A percentile compares a stretch with the other conserved stretches of the same genome.
Conservation (phyloP, 73 alveolate genomes). For the Paramecium bursaria region DNA sequence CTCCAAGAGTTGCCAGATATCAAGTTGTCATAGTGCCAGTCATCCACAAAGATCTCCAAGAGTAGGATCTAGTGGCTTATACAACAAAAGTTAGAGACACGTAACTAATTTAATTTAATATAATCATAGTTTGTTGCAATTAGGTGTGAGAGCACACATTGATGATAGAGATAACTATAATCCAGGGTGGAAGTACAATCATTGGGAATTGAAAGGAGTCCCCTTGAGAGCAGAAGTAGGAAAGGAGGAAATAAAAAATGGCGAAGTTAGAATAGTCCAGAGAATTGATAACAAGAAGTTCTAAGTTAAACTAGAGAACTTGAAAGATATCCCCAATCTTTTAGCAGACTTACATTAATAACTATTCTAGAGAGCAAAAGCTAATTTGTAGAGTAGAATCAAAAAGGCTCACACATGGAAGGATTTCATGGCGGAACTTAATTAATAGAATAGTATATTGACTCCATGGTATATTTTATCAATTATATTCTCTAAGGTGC, state of each 20-base stretch:
- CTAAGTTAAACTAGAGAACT: slow-evolving; percentile 75
- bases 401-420: slow-evolving; percentile 92
- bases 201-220: slow-evolving; percentile 99
- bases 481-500: slow-evolving; percentile 67
- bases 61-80: slow-evolving; percentile 74
- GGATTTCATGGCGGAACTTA: slow-evolving; percentile 91
- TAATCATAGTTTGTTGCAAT: slow-evolving; percentile 66
- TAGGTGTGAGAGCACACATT: slow-evolving; percentile 85
- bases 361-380: slow-evolving; percentile 90
- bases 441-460: slow-evolving; percentile 82
- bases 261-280: slow-evolving; percentile 82
- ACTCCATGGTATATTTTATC: slow-evolving; percentile 91
- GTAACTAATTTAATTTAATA: background rate
- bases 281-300: slow-evolving; percentile 83
- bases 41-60: slow-evolving; percentile 84
- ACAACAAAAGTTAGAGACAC: slow-evolving; percentile 77
- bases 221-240: slow-evolving; percentile 99
- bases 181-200: slow-evolving; percentile 99
- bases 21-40: slow-evolving; percentile 98
- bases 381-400: slow-evolving; percentile 79
- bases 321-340: slow-evolving; percentile 78
- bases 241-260: slow-evolving; percentile 78
- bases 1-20: slow-evolving; percentile 98
- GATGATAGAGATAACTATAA: slow-evolving; percentile 97
- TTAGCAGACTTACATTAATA: slow-evolving; percentile 89